Conservation (phyloP, 228 moss, liverwort and hornwort species). For the Sphagnum magellanicum region DNA sequence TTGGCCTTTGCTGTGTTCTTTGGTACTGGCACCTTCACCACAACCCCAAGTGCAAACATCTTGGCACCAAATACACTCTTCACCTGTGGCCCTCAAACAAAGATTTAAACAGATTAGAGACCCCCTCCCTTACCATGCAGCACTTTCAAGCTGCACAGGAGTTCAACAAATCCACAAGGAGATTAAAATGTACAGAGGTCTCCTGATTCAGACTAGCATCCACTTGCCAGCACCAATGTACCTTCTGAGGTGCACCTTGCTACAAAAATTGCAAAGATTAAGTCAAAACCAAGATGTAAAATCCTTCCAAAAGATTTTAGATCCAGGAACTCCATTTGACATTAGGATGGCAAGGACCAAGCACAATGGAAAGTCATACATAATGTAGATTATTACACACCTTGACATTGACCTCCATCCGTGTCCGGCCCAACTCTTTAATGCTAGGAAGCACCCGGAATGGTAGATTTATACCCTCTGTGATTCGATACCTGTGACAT, state of each 20-base stretch:
- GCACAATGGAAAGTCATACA: too few relatives aligned
- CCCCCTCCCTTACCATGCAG: too few relatives aligned
- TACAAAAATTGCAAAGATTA: too few relatives aligned
- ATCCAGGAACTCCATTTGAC: too few relatives aligned
- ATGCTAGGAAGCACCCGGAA: slow-evolving; percentile 97
- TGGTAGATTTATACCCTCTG: slow-evolving; percentile 92
- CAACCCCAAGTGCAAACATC: slow-evolving; percentile 92
- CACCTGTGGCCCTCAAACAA: slow-evolving; percentile 32
- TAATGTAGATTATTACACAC: slow-evolving; percentile 11
- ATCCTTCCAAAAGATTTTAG: too few relatives aligned
- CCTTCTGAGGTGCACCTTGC: too few relatives aligned
- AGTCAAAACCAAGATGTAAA: too few relatives aligned
- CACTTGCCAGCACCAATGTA: too few relatives aligned
- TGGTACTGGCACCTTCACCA: slow-evolving; percentile 84
- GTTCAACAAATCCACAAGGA: background rate
- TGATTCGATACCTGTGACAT: slow-evolving; percentile 75
- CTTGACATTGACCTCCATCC: slow-evolving; percentile 99
- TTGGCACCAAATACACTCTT: slow-evolving; percentile 88
- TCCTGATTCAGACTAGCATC: too few relatives aligned
- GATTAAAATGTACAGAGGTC: background rate
- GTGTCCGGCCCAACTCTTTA: slow-evolving; percentile 98
- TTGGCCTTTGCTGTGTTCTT: slow-evolving; percentile 90
- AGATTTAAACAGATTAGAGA: background rate
- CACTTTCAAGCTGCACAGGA: too few relatives aligned
- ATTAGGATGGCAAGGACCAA: too few relatives aligned